Evolutionary conservation across 2,329 filamentous ascomycete genomes (phyloP), one percentile per base, ranked within the genome.

Genomic region (Fusarium sulawesiense): DNA sequence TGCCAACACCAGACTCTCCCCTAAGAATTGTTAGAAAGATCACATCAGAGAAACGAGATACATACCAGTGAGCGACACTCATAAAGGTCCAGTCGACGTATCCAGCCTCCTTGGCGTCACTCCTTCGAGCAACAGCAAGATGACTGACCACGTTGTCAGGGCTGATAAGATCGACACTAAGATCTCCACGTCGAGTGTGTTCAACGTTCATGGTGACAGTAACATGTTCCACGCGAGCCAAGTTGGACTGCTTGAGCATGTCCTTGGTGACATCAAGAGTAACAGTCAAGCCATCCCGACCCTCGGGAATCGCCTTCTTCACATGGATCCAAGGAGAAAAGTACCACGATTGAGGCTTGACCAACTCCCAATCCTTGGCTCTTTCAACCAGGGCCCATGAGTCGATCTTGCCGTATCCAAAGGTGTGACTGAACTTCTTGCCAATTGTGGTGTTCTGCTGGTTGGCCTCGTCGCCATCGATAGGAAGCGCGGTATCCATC

Each of bases 41-140:
- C 21, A 40, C 3, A 37, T 2, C 2, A 12, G 13, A 14, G 3
- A 11, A 2, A 16, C 2, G 1, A 4, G 8, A 30, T 21, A 80
- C 90, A 80, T 86, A 94, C 92, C 94, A 99, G 79, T 99, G 96
- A 69, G 91, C 94, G 40, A 99, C 96, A 66, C 91, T 97, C 96
- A 99, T 99, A 76, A 99, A 99, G 0, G 95, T 98, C 96, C 96
- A 99, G 81, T 98, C 93, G 40, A 90, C 83, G 78, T 98, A 99
- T 11, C 96, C 96, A 23, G 82, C 80, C 1, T 82, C 78, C 37
- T 86, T 87, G 2, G 86, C 83, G 78, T 99, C 96, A 23, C 88
- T 80, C 64, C 86, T 86, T 70, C 96, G 91, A 3, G 91, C 84
- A 14, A 90, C 92, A 7, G 94, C 92, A 56, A 99, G 88, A 76